phyloP scores from a whole-genome alignment of 2,329 filamentous ascomycete genomes.

The Metarhizium brunneum region DNA sequence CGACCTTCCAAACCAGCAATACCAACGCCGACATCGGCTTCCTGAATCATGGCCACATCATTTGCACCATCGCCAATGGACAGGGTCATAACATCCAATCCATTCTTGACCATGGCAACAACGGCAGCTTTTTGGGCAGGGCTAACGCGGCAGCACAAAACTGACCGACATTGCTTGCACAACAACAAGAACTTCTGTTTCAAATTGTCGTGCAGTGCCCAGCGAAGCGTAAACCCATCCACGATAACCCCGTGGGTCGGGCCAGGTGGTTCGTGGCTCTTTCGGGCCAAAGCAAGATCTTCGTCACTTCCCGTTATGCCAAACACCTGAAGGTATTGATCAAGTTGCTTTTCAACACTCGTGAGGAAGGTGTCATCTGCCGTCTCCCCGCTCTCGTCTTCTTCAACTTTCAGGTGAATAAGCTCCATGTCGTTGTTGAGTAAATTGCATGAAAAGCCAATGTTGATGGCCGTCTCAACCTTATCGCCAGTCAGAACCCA shows the following conservation, averaged over 20 bases:
- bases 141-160: constrained; percentile 94
- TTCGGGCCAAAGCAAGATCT: constrained; percentile 69
- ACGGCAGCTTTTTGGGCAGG: constrained; percentile 97
- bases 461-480: constrained; percentile 98
- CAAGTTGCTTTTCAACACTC: constrained; percentile 60
- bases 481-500: constrained; percentile 99
- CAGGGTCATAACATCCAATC: constrained; percentile 90
- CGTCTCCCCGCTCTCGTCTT: constrained; percentile 50
- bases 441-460: constrained; percentile 96
- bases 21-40: constrained; percentile 92
- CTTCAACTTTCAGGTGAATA: constrained; percentile 77
- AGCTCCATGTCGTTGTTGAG: constrained; percentile 97
- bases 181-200: constrained; percentile 90
- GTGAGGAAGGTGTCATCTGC: constrained; percentile 41
- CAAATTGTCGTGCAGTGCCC: constrained; percentile 72
- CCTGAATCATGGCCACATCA: constrained; percentile 96
- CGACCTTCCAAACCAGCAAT: constrained; percentile 89
- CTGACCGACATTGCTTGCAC: constrained; percentile 94
- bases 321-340: constrained; percentile 64
- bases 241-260: constrained; percentile 90
- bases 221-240: constrained; percentile 85
- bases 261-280: constrained; percentile 76
- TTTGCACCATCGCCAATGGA: constrained; percentile 92
- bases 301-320: constrained; percentile 75
- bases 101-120: constrained; percentile 88